Evolutionary conservation across 2,329 filamentous ascomycete species (phyloP), one percentile per base, ranked within the genome.

Genomic region (Coniella vitis): DNA sequence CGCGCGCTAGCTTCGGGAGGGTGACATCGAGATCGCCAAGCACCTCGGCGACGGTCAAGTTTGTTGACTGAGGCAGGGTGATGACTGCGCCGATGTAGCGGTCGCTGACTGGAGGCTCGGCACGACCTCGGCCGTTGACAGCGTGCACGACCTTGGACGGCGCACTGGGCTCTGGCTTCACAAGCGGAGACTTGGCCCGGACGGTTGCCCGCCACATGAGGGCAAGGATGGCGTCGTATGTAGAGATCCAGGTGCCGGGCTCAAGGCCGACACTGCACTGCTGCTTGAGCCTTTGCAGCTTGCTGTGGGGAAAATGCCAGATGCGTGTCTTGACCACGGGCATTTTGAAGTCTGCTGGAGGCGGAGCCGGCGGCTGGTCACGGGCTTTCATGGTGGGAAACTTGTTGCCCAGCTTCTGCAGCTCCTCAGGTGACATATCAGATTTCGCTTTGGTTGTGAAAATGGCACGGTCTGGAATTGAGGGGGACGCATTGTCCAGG

Each of bases 151-250:
- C 49, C 39, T 48, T 39, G 2, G 42, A 40, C 9, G 31, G 16
- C 4, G 48, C 29, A 2, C 25, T 9, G 4, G 42, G 37, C 9
- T 55, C 53, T 10, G 58, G 58, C 10, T 47, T 37, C 13, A 60
- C 44, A 10, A 61, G 46, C 8, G 52, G 49, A 7, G 56, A 19
- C 39, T 58, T 56, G 31, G 59, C 53, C 2, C 54, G 56, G 13
- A 54, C 55, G 13, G 59, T 52, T 14, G 49, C 46, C 29, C 54
- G 54, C 59, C 59, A 61, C 29, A 60, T 44, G n/a, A 60, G 22
- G 1, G 55, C 56, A 32, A 60, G 53, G 19, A 61, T 54, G 21
- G 56, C 54, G 48, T 61, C 60, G 51, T 61, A 61, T 3, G 57
- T 61, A n/a, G 56, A 59, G 9, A 60, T 53, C 55, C 55, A 60